phyloP scores from a whole-genome alignment of 2,329 filamentous ascomycete genomes.

The Aspergillus costaricaensis region DNA sequence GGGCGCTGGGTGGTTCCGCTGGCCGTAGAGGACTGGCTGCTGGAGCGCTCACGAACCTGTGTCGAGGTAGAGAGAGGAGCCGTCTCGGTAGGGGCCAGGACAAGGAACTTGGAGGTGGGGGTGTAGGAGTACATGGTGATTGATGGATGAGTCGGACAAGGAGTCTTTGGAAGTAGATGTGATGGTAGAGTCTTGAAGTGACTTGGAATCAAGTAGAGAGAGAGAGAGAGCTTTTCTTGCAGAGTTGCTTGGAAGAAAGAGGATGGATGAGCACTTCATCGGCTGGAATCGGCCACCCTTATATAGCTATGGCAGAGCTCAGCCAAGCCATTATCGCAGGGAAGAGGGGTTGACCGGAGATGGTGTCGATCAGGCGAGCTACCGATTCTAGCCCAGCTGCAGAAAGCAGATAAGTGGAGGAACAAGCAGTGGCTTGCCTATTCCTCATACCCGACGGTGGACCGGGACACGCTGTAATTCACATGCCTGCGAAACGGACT shows the following conservation, averaged over 20 bases:
- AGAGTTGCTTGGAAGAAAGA: conserved; percentile 3
- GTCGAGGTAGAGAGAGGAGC: conserved; percentile 25
- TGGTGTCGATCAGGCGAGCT: conserved; percentile 26
- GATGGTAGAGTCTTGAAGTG: conserved; percentile 3
- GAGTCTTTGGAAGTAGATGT: background rate
- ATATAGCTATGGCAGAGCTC: conserved; percentile 26
- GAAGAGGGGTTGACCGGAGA: conserved; percentile 29
- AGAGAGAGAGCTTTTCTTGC: background rate
- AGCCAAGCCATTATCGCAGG: conserved; percentile 16
- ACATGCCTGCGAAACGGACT: conserved; percentile 5
- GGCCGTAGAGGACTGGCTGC: conserved; percentile 30
- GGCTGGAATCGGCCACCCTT: conserved; percentile 24
- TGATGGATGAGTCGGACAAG: background rate
- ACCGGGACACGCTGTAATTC: conserved; percentile 13
- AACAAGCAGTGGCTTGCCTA: background rate
- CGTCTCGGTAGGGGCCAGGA: conserved; percentile 33
- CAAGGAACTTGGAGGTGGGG: conserved; percentile 33
- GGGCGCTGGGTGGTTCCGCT: conserved; percentile 8
- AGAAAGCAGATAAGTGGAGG: conserved; percentile 8
- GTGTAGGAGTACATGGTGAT: conserved; percentile 33
- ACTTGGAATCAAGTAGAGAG: background rate
- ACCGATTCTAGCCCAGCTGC: conserved; percentile 23
- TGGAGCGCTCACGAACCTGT: conserved; percentile 25
- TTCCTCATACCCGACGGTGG: conserved; percentile 11
- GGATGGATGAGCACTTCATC: conserved; percentile 10